Evolutionary conservation across 306 rosid genomes (phyloP).

Genomic region (Pterocarpus santalinus): DNA sequence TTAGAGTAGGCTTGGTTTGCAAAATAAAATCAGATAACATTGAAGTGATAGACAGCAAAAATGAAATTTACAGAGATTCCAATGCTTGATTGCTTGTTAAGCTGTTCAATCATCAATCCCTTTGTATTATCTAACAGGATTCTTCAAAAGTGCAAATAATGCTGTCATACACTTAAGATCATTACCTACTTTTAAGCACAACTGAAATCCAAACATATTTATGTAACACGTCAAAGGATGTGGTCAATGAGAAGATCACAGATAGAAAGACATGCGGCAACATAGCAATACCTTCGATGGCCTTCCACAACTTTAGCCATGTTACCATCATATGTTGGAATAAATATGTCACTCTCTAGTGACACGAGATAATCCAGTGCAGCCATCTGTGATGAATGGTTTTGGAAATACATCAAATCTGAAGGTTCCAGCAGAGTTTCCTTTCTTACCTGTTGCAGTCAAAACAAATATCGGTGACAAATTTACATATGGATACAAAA

Average conservation of each 20-base stretch:
- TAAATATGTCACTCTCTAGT: slow-evolving; percentile 84
- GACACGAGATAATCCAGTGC: slow-evolving; percentile 92
- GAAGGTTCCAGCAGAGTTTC: slow-evolving; percentile 83
- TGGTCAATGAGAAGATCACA: slow-evolving; percentile 20
- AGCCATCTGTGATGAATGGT: slow-evolving; percentile 97
- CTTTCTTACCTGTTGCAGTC: slow-evolving; percentile 72
- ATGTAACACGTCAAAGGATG: not conserved
- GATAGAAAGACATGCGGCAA: not conserved
- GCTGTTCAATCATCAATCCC: slow-evolving; percentile 29
- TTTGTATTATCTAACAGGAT: slow-evolving; percentile 3
- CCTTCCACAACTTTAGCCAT: slow-evolving; percentile 99
- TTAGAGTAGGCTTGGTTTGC: slow-evolving; percentile 3
- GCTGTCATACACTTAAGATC: not conserved
- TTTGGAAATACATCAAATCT: slow-evolving; percentile 75
- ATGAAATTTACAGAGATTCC: not conserved
- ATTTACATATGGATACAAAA: not conserved
- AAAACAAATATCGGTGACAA: slow-evolving; percentile 34
- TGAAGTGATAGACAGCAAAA: not conserved
- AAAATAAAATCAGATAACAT: not conserved
- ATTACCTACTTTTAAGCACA: slow-evolving; percentile 4
- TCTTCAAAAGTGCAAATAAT: not conserved
- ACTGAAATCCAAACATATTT: slow-evolving; percentile 10
- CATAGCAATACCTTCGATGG: slow-evolving; percentile 74
- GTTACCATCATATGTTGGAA: slow-evolving; percentile 96
- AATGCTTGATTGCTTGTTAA: not conserved